phyloP scores from a whole-genome alignment of 257 asterid genomes.

The Oldenlandia corymbosa region DNA sequence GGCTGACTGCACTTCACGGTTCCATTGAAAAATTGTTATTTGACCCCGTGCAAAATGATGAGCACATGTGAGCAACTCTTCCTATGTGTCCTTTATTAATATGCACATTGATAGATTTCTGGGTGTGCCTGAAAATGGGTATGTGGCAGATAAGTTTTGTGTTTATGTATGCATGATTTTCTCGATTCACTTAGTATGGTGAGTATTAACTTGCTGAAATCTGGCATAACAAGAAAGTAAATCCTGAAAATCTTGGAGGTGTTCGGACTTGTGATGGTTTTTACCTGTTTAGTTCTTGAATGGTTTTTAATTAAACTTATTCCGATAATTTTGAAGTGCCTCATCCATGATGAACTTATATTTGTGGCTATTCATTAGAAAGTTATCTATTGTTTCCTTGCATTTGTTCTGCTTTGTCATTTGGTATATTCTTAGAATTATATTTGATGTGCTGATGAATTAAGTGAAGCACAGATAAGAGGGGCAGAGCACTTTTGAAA shows the following conservation, averaged over 20 bases:
- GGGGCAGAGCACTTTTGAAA: not conserved
- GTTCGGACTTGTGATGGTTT: no score
- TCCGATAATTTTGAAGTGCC: not conserved
- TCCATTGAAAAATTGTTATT: slow-evolving; percentile 61
- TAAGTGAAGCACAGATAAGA: not conserved
- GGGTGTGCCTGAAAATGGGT: not conserved
- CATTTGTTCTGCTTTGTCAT: not conserved
- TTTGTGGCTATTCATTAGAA: not conserved
- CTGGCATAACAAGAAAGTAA: not conserved
- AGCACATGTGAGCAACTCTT: slow-evolving; percentile 59
- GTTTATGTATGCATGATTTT: not conserved
- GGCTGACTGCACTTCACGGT: slow-evolving; percentile 74
- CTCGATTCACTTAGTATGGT: no score
- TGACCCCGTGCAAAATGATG: slow-evolving; percentile 79
- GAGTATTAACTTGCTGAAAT: not conserved
- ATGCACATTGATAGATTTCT: not conserved
- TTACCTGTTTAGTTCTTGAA: no score
- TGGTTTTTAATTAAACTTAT: not conserved
- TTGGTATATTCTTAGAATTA: not conserved
- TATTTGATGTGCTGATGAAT: not conserved
- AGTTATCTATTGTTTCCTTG: not conserved
- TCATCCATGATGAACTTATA: not conserved
- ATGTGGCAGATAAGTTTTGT: not conserved
- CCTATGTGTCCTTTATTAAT: not conserved
- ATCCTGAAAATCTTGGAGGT: not conserved